phyloP scores from a whole-genome alignment of 1,284 basidiomycete species.

The Fistulinella cinereoalba region DNA sequence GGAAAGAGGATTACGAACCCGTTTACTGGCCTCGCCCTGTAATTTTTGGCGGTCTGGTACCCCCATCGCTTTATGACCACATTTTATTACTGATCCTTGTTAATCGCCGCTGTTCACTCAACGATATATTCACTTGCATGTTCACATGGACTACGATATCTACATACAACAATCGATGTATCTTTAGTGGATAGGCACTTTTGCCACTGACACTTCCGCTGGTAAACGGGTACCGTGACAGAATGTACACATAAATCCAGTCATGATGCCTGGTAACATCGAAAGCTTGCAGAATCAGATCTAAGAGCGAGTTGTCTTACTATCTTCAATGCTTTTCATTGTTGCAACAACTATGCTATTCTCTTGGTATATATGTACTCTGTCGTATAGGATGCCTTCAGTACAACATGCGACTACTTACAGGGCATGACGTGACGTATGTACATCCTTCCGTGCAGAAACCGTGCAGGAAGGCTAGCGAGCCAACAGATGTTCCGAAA shows the following conservation, averaged over 20 bases:
- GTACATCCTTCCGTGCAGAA: not conserved
- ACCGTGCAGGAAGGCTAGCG: conserved; percentile 6
- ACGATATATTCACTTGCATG: conserved; percentile 12
- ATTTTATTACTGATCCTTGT: conserved; percentile 17
- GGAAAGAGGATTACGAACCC: conserved; percentile 27
- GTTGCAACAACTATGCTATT: too few species aligned
- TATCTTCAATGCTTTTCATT: too few species aligned
- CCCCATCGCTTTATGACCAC: conserved; percentile 11
- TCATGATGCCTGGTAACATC: too few species aligned
- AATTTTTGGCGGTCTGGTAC: conserved; percentile 2
- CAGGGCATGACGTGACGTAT: not conserved
- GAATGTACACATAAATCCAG: too few species aligned
- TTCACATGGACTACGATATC: not conserved
- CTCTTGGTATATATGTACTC: too few species aligned
- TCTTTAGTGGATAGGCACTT: conserved; percentile 19
- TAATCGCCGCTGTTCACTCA: conserved; percentile 6
- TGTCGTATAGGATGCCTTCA: too few species aligned
- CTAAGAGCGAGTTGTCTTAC: too few species aligned
- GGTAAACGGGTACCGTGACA: conserved; percentile 4
- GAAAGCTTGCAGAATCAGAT: too few species aligned
- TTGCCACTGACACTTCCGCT: conserved; percentile 4
- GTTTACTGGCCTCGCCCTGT: conserved; percentile 30
- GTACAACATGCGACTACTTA: too few species aligned
- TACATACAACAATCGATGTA: conserved; percentile 18
- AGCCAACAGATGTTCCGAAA: conserved; percentile 21